Base-by-base conservation (phyloP, 192 early-diverging fungal species). In the Coemansia sp. region DNA sequence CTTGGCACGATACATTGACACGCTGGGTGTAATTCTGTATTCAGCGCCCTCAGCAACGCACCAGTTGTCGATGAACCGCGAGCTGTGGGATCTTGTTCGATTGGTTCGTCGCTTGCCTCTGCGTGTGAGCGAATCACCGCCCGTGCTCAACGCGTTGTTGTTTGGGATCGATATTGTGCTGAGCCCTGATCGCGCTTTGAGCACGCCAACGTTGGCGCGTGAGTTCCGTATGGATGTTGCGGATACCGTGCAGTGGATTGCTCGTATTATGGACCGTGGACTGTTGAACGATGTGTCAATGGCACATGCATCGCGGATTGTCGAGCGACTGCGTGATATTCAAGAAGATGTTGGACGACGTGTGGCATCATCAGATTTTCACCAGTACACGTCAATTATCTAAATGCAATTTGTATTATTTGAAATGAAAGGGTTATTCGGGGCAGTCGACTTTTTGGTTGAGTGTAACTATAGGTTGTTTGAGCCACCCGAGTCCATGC, bases 361-460 rank as follows among this genome's bases (percentile, higher is more conserved):
- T 4, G 53, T 66, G n/a, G 53, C 24, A 0, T 66, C 67, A 1
- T 25, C 35, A 3, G 63, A 66, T 5, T 54, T 70, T 51, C 22
- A 64, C 57, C 57, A 63, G 47, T 73, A 48, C 29, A 57, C 62
- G 5, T 73, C 64, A 15, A 69, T 66, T 43, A 39, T 61, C 14
- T 56, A 55, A 25, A 47, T 45, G 37, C n/a, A 53, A 23, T 47
- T 35, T 51, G 35, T 48, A 47, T 7, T 8, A 54, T 25, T 38
- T 10, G 29, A 52, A 23, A 17, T 62, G 27, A 39, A 12, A 15
- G 32, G 8, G 1, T 12, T 79, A 79, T 67, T 79, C 71, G 8
- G 76, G 76, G 23, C 76, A 79, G 14, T 73, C 66, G 11, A 79
- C 54, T 23, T 73, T 69, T 22, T 79, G 76, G 58, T 79, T 79